Evolutionary conservation across 1,139 yeast genomes (phyloP), one percentile per base, ranked within the genome.

Genomic region (Entelexis sorbosivorans): DNA sequence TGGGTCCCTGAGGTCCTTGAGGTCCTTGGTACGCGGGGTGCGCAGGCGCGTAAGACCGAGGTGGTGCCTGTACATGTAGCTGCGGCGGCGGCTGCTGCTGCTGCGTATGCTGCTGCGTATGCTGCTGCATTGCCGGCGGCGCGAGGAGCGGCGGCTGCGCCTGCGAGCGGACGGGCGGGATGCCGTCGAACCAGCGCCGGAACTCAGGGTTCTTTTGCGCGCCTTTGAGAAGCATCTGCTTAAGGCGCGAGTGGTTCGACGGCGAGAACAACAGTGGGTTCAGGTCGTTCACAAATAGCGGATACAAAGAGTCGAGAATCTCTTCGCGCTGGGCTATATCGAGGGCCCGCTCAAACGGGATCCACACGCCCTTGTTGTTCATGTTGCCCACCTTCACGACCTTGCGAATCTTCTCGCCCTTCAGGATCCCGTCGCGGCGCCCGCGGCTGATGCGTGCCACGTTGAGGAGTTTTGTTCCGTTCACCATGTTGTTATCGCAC

Each of bases 391-490:
- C 69, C 56, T 75, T 75, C 17, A 76, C 75, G 0, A 76, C 80
- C 24, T 61, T 64, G 35, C 75, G 66, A 4, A 63, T 61, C 55
- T 68, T 70, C 56, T 76, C 81, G 3, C 73, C 64, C 56, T 76
- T 76, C 44, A 76, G 67, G 24, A 76, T 74, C 10, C 81, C 80
- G 59, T 76, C 81, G 49, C 81, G 63, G 50, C 78, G 66, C 3
- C 81, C 81, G 53, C 81, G 64, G 2, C 80, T 73, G 76, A 77
- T 75, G 38, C 76, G 77, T 2, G 78, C 75, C 10, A 76, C 79
- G 56, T 77, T 77, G 48, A 77, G 66, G 20, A 77, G 66, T 57
- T 77, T 77, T 9, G 81, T 77, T 0, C 80, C 81, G 58, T 77
- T 77, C 43, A 77, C 67, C 64, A 69, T 76, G 58, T 75, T 68